phyloP scores from a whole-genome alignment of 208 protist genomes.

The Trypanosomatidae sp. region DNA sequence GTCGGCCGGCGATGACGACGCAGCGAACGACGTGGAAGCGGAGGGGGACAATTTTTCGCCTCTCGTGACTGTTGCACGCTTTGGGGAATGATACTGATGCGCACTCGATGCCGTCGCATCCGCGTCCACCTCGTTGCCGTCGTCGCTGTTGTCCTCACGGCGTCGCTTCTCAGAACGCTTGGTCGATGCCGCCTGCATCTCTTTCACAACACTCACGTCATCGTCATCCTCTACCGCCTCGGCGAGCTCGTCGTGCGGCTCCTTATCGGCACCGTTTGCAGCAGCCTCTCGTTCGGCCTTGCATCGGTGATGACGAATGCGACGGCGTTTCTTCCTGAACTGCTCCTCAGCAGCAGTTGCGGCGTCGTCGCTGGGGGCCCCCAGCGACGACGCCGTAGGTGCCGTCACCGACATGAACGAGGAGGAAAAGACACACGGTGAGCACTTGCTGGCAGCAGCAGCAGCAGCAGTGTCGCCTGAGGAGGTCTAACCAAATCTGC shows the following conservation, averaged over 20 bases:
- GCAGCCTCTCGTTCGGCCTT: constrained; percentile 39
- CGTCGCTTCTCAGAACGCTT: constrained; percentile 15
- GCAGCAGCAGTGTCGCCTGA: neutral
- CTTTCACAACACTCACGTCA: neutral
- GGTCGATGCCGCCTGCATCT: neutral
- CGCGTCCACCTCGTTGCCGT: neutral
- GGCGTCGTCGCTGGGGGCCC: neutral
- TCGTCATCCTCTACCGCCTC: constrained; percentile 4
- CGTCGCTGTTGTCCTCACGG: constrained; percentile 11
- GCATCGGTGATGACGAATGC: constrained; percentile 60
- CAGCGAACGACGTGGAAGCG: neutral
- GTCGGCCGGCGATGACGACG: neutral
- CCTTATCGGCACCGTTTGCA: neutral
- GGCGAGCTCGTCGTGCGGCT: constrained; percentile 9
- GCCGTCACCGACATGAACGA: neutral
- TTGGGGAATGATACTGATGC: neutral
- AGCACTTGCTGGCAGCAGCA: neutral
- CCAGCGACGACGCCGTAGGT: neutral
- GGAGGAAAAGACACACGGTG: neutral
- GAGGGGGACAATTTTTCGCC: neutral
- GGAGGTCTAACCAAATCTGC: neutral
- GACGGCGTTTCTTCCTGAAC: constrained; percentile 31
- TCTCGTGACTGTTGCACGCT: neutral
- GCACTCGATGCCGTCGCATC: neutral
- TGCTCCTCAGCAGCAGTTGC: constrained; percentile 3